A percentile compares a stretch with the other conserved stretches of the same genome.
These are phyloP conservation scores for Fusarium denticulatum DNA, from an alignment of 2,329 filamentous ascomycete genomes.

Conservation along the genomic window DNA sequence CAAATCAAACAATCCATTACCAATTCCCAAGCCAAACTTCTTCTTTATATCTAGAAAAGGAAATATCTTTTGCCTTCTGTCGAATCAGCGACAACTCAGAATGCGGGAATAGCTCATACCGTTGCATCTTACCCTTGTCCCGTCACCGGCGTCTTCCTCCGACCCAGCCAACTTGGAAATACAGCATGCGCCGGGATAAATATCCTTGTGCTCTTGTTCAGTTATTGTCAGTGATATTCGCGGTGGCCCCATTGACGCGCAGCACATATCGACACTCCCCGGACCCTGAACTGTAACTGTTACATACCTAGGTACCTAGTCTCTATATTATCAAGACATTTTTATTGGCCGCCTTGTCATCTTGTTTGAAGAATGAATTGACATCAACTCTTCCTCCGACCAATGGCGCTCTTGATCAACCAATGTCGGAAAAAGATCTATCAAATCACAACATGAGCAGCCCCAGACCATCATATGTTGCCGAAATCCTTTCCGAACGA, in stretches of 20 bases:
- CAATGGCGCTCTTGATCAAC: conserved; percentile 30
- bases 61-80: conserved; percentile 8
- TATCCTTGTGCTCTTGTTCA: conserved; percentile 5
- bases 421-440: conserved; percentile 29
- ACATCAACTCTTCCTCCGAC: conserved; percentile 34
- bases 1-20: conserved; percentile 35
- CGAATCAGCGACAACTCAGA: conserved; percentile 35
- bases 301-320: not conserved
- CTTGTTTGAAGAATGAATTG: conserved; percentile 46
- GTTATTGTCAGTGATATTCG: not conserved
- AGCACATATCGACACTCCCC: conserved; percentile 32
- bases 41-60: conserved; percentile 24
- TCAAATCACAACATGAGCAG: conserved; percentile 21
- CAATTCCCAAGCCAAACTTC: conserved; percentile 31
- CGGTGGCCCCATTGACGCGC: conserved; percentile 29
- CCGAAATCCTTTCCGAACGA: conserved; percentile 23
- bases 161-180: conserved; percentile 23
- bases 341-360: conserved; percentile 42
- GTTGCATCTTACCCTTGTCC: conserved; percentile 28
- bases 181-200: not conserved
- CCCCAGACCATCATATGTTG: conserved; percentile 22
- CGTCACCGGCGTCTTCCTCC: conserved; percentile 19
- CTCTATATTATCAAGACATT: conserved; percentile 38
- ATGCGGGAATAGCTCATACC: conserved; percentile 34
- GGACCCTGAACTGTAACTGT: conserved; percentile 24